Conservation (phyloP, 2,329 filamentous ascomycete species). For the Fusarium acutatum region DNA sequence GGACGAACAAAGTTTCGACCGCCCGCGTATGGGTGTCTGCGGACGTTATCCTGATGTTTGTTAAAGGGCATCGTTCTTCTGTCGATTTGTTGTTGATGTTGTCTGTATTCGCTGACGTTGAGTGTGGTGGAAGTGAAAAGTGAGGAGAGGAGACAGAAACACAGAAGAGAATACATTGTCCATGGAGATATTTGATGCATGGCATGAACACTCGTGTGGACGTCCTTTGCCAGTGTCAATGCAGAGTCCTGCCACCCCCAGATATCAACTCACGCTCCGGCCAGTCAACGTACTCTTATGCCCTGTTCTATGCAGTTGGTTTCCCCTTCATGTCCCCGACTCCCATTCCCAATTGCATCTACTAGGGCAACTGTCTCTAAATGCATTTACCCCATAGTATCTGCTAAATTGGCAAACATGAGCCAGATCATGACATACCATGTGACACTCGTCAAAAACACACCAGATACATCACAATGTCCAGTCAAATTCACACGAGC, state of each 20-base stretch:
- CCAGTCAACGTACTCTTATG: neutral
- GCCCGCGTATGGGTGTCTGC: neutral
- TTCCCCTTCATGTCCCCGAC: neutral
- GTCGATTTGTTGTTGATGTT: too few species aligned
- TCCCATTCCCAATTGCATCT: neutral
- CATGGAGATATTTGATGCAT: neutral
- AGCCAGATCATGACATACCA: neutral
- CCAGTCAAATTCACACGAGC: neutral
- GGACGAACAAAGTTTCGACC: too few species aligned
- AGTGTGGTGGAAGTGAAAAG: neutral
- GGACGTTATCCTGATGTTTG: neutral
- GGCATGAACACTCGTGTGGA: too few species aligned
- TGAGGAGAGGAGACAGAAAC: neutral
- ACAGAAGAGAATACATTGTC: neutral
- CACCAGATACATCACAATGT: neutral
- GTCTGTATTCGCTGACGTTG: neutral
- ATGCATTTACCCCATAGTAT: accelerated
- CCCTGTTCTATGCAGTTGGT: neutral
- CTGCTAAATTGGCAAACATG: neutral
- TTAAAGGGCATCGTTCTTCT: neutral
- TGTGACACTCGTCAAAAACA: neutral
- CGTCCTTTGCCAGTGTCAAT: neutral
- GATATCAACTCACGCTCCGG: neutral
- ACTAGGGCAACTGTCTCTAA: neutral
- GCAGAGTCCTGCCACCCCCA: neutral